These are phyloP conservation scores for Plasmodium blacklocki DNA, from an alignment of 169 alveolate species.

Conservation along the genomic window DNA sequence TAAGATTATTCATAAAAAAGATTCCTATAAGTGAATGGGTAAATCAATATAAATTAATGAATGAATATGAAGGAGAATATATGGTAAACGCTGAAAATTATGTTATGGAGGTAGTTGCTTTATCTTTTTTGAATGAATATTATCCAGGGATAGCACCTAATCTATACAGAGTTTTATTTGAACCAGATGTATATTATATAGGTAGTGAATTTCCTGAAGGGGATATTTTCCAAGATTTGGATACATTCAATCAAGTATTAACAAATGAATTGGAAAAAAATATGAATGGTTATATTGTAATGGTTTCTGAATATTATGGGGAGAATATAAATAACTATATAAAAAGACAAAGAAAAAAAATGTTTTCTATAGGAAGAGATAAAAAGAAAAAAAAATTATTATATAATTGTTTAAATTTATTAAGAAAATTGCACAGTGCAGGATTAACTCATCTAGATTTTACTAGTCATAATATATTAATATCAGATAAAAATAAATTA, in stretches of 20 bases:
- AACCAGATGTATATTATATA: constrained; percentile 31
- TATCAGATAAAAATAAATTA: constrained; percentile 78
- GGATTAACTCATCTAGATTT: constrained; percentile 86
- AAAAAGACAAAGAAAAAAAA: constrained; percentile 63
- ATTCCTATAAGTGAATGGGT: constrained; percentile 84
- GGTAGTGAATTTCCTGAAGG: background rate
- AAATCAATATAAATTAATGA: constrained; percentile 81
- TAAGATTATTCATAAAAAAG: constrained; percentile 79
- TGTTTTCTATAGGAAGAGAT: too few relatives aligned
- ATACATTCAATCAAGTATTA: constrained; percentile 50
- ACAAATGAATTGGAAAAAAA: constrained; percentile 32
- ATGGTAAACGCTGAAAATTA: constrained; percentile 87
- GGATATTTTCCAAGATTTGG: constrained; percentile 19
- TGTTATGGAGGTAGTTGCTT: constrained; percentile 87
- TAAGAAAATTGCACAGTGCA: constrained; percentile 79
- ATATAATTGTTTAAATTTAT: constrained; percentile 73
- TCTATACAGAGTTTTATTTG: constrained; percentile 79
- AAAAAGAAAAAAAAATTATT: constrained; percentile 6
- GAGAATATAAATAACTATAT: constrained; percentile 80
- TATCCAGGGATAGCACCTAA: constrained; percentile 82
- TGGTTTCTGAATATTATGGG: constrained; percentile 81
- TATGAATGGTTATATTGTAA: constrained; percentile 78
- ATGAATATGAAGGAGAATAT: constrained; percentile 83
- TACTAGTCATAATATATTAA: constrained; percentile 86
- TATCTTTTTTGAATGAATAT: constrained; percentile 78